Evolutionary conservation across 2,329 filamentous ascomycete genomes (phyloP).

Genomic region (Ophiostoma perfectum): DNA sequence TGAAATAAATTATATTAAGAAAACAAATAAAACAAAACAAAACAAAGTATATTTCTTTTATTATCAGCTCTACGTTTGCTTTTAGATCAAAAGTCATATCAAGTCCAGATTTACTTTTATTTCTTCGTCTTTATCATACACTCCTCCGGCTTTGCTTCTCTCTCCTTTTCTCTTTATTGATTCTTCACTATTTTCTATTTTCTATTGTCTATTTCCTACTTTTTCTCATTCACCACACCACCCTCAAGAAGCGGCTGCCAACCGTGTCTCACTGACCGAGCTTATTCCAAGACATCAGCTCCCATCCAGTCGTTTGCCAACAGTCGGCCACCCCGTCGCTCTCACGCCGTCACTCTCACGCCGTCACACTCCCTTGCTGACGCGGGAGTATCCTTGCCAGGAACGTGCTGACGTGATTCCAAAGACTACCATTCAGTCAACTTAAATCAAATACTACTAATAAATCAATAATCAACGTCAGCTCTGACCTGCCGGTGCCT

Average conservation of each 20-base stretch:
- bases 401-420: not conserved
- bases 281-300: not conserved
- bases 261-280: not conserved
- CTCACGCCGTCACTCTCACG: not conserved
- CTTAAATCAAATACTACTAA: not conserved
- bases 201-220: not conserved
- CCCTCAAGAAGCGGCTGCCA: not conserved
- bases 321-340: not conserved
- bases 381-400: slow-evolving; percentile 6
- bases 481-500: not conserved
- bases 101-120: no score
- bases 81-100: no score
- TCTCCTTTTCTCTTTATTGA: not conserved
- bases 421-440: not conserved
- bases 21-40: no score
- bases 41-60: no score
- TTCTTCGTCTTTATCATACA: no score
- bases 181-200: not conserved
- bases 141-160: no score
- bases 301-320: not conserved
- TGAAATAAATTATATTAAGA: no score
- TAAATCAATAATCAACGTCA: not conserved
- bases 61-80: no score
- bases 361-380: not conserved
- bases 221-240: not conserved